Conservation (phyloP, 371 early-diverging fungal species). For the Zopfochytrium polystomum region DNA sequence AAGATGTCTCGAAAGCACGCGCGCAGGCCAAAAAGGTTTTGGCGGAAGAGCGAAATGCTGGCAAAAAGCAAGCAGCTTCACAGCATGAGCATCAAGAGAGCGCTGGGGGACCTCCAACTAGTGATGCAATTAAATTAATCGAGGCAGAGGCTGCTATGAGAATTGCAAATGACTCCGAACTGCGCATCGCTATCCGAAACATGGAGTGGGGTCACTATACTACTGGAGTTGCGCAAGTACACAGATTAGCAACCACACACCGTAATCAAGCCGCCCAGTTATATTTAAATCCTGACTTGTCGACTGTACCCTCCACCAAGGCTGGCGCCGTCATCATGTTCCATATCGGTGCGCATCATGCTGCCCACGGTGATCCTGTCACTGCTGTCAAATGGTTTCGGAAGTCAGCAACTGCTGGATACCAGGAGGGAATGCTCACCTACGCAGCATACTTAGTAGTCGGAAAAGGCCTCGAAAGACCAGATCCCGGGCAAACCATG, state of each 20-base stretch:
- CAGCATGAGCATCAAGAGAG: not conserved
- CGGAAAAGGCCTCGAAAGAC: conserved; percentile 10
- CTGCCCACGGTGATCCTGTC: conserved; percentile 6
- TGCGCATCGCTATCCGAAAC: not conserved
- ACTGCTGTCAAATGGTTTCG: conserved; percentile 19
- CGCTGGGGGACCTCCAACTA: not conserved
- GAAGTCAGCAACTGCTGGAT: conserved; percentile 8
- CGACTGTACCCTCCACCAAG: not conserved
- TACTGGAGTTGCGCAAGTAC: not conserved
- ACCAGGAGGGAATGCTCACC: conserved; percentile 18
- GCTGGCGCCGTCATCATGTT: conserved; percentile 10
- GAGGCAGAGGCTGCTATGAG: not conserved
- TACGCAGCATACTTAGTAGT: conserved; percentile 13
- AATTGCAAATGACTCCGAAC: not conserved
- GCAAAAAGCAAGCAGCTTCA: conserved; percentile 6
- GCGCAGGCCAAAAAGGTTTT: not conserved
- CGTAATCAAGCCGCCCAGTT: conserved; percentile 15
- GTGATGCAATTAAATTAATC: not conserved
- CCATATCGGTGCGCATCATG: conserved; percentile 14
- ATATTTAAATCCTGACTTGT: conserved; percentile 14
- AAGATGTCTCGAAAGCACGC: too few relatives aligned
- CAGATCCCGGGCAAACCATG: conserved; percentile 16
- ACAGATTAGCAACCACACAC: not conserved
- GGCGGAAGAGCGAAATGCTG: not conserved
- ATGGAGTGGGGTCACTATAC: conserved; percentile 18